Percentiles rank a stretch among this genome's conserved stretches.
Evolutionary conservation across 2,329 filamentous ascomycete species (phyloP).

Genomic region (Thielaviopsis ethacetica): DNA sequence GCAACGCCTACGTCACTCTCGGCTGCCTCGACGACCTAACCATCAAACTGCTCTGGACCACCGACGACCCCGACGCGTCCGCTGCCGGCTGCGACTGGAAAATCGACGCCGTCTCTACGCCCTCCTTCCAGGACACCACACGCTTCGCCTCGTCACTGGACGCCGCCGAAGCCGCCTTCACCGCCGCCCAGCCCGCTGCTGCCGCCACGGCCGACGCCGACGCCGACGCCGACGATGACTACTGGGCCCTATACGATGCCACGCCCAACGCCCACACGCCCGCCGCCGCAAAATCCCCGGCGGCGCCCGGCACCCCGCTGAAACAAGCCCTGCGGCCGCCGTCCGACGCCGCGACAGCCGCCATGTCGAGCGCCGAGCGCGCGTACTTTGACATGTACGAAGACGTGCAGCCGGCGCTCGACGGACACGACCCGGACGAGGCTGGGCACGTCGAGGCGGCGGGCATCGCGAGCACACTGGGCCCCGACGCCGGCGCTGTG

Average conservation of each 20-base stretch:
- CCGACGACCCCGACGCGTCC: conserved; percentile 43
- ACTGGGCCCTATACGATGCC: conserved; percentile 30
- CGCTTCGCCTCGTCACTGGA: conserved; percentile 22
- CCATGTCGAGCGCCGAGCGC: conserved; percentile 35
- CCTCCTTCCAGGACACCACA: not conserved
- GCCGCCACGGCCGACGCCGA: conserved; percentile 10
- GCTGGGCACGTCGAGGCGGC: conserved; percentile 19
- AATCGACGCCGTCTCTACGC: conserved; percentile 37
- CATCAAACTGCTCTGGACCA: conserved; percentile 54
- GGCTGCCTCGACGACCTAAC: conserved; percentile 16
- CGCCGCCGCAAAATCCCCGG: conserved; percentile 19
- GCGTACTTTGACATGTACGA: conserved; percentile 66
- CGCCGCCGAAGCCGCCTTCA: conserved; percentile 1
- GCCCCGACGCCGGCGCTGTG: conserved; percentile 16
- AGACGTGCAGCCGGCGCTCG: conserved; percentile 63
- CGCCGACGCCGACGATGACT: conserved; percentile 36
- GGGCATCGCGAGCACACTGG: conserved; percentile 18
- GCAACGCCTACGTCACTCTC: conserved; percentile 50
- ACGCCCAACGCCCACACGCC: conserved; percentile 45
- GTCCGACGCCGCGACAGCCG: not conserved
- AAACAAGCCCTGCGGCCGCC: not conserved
- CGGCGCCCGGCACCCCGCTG: conserved; percentile 16
- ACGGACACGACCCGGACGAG: conserved; percentile 68
- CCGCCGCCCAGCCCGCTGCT: not conserved
- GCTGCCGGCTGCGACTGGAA: conserved; percentile 57